Conservation (phyloP, 2,329 filamentous ascomycete genomes). For the Verticillium dahliae region DNA sequence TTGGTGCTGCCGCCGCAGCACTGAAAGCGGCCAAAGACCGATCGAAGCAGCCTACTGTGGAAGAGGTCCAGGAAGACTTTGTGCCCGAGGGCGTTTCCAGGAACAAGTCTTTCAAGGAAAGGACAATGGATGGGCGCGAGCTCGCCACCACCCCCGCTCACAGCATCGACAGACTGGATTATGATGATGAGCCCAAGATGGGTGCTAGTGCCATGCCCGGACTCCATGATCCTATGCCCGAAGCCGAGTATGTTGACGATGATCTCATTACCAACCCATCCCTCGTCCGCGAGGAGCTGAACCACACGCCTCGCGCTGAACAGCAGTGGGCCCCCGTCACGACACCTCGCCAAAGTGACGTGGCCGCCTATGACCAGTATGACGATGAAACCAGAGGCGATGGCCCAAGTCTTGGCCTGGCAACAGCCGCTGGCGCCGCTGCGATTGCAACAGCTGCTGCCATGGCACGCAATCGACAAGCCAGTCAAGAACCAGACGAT, state of each 20-base stretch:
- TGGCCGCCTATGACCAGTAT: slow-evolving; percentile 19
- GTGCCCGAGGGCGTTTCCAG: slow-evolving; percentile 45
- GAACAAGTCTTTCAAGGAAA: slow-evolving; percentile 61
- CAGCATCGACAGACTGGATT: slow-evolving; percentile 51
- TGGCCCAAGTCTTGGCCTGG: slow-evolving; percentile 31
- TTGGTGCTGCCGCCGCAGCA: slow-evolving; percentile 45
- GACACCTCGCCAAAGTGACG: slow-evolving; percentile 25
- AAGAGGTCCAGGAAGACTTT: slow-evolving; percentile 29
- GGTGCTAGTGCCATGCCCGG: slow-evolving; percentile 65
- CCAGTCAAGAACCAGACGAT: slow-evolving; percentile 55
- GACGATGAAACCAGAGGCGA: slow-evolving; percentile 9
- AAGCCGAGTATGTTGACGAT: slow-evolving; percentile 61
- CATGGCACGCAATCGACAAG: slow-evolving; percentile 42
- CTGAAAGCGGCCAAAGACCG: slow-evolving; percentile 42
- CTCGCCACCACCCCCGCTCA: slow-evolving; percentile 51
- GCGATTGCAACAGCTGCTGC: slow-evolving; percentile 42
- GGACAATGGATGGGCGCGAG: slow-evolving; percentile 48
- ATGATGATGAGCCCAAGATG: slow-evolving; percentile 50
- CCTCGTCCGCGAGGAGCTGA: slow-evolving; percentile 57
- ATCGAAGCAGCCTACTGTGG: slow-evolving; percentile 28
- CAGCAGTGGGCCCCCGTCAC: slow-evolving; percentile 22
- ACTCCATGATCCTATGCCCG: slow-evolving; percentile 65
- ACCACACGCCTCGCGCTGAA: background rate
- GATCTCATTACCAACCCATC: slow-evolving; percentile 84
- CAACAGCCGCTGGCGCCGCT: slow-evolving; percentile 47